Evolutionary conservation across 2,329 filamentous ascomycete genomes (phyloP).

Genomic region (Juglanconis juglandina): DNA sequence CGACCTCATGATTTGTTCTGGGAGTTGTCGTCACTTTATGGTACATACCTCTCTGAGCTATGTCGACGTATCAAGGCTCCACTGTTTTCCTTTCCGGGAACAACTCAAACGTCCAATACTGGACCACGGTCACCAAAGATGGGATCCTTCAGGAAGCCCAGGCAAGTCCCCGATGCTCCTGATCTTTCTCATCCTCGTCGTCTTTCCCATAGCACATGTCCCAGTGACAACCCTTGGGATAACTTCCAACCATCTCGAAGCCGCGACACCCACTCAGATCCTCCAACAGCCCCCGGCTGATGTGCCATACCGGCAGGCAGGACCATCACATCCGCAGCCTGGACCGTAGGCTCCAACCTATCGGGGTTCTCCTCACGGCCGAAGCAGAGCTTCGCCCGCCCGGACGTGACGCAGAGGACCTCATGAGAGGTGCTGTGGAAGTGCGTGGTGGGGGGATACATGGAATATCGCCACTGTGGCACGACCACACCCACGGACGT

Average conservation of each 20-base stretch:
- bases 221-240: slow-evolving; percentile 57
- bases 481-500: slow-evolving; percentile 48
- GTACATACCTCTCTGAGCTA: no score
- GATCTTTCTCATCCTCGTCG: slow-evolving; percentile 53
- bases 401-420: slow-evolving; percentile 57
- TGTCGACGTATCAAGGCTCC: no score
- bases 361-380: slow-evolving; percentile 60
- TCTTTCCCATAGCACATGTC: slow-evolving; percentile 69
- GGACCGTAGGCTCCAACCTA: slow-evolving; percentile 52
- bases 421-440: slow-evolving; percentile 68
- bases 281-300: slow-evolving; percentile 56
- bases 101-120: slow-evolving; percentile 20
- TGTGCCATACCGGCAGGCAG: slow-evolving; percentile 65
- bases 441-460: slow-evolving; percentile 60
- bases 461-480: slow-evolving; percentile 67
- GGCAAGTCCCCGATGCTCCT: slow-evolving; percentile 43
- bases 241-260: slow-evolving; percentile 67
- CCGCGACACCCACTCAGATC: slow-evolving; percentile 41
- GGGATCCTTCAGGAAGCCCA: slow-evolving; percentile 62
- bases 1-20: no score
- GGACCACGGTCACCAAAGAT: slow-evolving; percentile 56
- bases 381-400: slow-evolving; percentile 55
- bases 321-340: slow-evolving; percentile 59
- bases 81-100: no score
- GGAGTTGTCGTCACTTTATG: no score